Evolutionary conservation across 2,329 filamentous ascomycete species (phyloP).

Genomic region (Diplodia intermedia): DNA sequence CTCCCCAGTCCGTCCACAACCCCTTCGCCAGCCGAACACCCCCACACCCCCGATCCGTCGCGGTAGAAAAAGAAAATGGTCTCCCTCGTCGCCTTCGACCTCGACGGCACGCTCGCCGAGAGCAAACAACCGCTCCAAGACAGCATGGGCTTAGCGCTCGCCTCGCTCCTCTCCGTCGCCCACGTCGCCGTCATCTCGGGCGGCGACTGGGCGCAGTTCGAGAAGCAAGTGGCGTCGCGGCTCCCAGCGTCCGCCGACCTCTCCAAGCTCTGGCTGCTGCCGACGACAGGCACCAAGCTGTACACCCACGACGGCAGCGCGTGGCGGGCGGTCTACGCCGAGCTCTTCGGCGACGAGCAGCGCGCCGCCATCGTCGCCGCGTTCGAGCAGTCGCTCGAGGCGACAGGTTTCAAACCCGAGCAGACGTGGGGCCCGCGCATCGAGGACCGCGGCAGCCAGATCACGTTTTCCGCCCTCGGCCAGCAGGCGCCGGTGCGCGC

Average conservation of each 20-base stretch:
- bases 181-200: conserved; percentile 53
- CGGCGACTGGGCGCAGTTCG: conserved; percentile 53
- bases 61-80: conserved; percentile 38
- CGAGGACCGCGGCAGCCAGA: conserved; percentile 53
- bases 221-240: conserved; percentile 51
- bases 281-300: conserved; percentile 53
- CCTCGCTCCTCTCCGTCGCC: conserved; percentile 48
- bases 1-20: not conserved
- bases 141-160: conserved; percentile 45
- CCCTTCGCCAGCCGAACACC: not conserved
- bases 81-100: conserved; percentile 48
- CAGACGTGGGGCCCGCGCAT: conserved; percentile 51
- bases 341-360: conserved; percentile 47
- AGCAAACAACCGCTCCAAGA: conserved; percentile 48
- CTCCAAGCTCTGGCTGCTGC: conserved; percentile 53
- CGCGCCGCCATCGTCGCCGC: conserved; percentile 44
- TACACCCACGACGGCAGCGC: conserved; percentile 43
- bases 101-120: conserved; percentile 49
- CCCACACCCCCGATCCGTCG: no score
- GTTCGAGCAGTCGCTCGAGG: conserved; percentile 47
- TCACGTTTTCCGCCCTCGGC: conserved; percentile 53
- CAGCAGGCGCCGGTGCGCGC: conserved; percentile 49
- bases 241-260: conserved; percentile 47
- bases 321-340: conserved; percentile 49
- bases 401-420: conserved; percentile 48